Evolutionary conservation across 2,329 filamentous ascomycete genomes (phyloP).

Genomic region (Ophiocordyceps camponoti-floridani): DNA sequence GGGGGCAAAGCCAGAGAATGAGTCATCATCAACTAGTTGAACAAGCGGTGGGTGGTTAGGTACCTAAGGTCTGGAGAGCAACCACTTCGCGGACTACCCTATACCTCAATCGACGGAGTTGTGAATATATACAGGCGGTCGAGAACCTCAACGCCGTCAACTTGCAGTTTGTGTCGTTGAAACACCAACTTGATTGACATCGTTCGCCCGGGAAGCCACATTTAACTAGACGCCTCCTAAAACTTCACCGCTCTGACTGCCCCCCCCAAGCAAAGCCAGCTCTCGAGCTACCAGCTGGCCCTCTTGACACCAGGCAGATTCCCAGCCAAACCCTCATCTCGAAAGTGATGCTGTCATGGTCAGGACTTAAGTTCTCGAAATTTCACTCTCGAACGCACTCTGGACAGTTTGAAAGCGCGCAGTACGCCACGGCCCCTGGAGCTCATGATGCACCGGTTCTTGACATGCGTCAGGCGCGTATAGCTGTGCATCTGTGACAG

Average conservation of each 20-base stretch:
- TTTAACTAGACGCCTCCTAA: too few species aligned
- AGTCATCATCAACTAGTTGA: too few species aligned
- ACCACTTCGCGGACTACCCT: too few species aligned
- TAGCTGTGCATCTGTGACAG: slow-evolving; percentile 92
- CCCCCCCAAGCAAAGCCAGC: neutral
- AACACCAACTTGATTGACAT: neutral
- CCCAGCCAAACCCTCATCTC: slow-evolving; percentile 71
- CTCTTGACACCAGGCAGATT: slow-evolving; percentile 85
- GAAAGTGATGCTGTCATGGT: slow-evolving; percentile 67
- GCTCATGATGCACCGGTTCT: slow-evolving; percentile 80
- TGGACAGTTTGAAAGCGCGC: slow-evolving; percentile 76
- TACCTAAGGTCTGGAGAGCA: too few species aligned
- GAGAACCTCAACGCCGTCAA: too few species aligned
- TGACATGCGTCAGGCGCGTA: slow-evolving; percentile 82
- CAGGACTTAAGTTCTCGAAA: slow-evolving; percentile 5
- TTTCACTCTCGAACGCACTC: slow-evolving; percentile 38
- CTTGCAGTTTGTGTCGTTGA: too few species aligned
- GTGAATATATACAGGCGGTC: too few species aligned
- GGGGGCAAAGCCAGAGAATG: too few species aligned
- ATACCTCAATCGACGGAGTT: too few species aligned
- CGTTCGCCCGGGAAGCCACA: neutral
- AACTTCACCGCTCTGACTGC: neutral
- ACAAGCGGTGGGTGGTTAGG: too few species aligned
- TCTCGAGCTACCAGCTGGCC: slow-evolving; percentile 67
- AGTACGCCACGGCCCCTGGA: slow-evolving; percentile 86